Conservation (phyloP, 306 rosid genomes). For the Chamaecrista fasciculata region DNA sequence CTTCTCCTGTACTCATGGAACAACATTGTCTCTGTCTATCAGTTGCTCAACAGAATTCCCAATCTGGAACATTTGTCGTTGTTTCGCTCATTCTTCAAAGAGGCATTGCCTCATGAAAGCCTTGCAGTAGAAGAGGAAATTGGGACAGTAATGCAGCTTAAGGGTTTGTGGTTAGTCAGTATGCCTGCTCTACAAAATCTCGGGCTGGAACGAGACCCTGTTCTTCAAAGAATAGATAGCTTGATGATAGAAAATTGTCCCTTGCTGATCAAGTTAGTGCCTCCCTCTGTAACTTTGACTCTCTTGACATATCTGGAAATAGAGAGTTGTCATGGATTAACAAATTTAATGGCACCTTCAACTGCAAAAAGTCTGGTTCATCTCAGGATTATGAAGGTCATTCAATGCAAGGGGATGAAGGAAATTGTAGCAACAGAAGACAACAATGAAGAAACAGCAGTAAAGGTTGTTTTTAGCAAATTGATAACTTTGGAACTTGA, state of each 20-base stretch:
- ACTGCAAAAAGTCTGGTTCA: slow-evolving; percentile 26
- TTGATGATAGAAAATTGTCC: not conserved
- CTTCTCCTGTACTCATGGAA: not conserved
- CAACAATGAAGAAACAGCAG: not conserved
- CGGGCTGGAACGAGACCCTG: slow-evolving; percentile 9
- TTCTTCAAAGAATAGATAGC: not conserved
- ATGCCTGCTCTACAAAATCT: not conserved
- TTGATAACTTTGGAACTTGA: slow-evolving; percentile 1
- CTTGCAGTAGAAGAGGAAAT: not conserved
- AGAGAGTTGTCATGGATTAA: not conserved
- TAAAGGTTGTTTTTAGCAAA: not conserved
- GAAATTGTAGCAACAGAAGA: not conserved
- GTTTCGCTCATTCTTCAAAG: not conserved
- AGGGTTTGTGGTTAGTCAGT: not conserved
- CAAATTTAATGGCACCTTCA: not conserved
- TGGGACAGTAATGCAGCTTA: not conserved
- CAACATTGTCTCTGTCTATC: not conserved
- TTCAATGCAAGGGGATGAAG: not conserved
- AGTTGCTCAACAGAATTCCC: slow-evolving; percentile 25
- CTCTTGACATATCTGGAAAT: slow-evolving; percentile 24
- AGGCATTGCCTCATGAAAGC: not conserved
- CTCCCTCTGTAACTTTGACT: slow-evolving; percentile 9
- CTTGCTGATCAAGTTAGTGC: not conserved
- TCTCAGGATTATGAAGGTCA: slow-evolving; percentile 13
- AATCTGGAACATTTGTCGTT: not conserved